Percentiles rank a stretch among this genome's conserved stretches.
Conservation (phyloP, 2,329 filamentous ascomycete genomes). For the Penicillium sp. region DNA sequence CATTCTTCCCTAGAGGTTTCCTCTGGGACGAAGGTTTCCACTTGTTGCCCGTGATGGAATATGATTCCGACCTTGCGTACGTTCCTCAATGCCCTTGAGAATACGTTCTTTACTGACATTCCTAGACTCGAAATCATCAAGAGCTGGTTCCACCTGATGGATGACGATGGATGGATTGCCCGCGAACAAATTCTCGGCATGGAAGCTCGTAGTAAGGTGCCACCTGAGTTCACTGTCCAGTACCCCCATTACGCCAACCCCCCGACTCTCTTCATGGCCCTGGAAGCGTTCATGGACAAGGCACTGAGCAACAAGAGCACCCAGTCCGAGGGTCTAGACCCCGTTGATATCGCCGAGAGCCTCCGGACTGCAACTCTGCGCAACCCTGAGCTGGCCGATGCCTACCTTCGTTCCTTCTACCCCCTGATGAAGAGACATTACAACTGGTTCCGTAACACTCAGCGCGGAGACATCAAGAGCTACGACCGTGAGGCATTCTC, state of each 20-base stretch:
- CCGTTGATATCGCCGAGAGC: constrained; percentile 38
- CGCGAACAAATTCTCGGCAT: constrained; percentile 91
- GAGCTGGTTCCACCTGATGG: constrained; percentile 95
- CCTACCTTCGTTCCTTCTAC: constrained; percentile 75
- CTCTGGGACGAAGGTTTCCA: constrained; percentile 99
- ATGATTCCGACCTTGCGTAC: constrained; percentile 82
- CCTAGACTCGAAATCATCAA: constrained; percentile 73
- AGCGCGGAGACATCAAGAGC: constrained; percentile 82
- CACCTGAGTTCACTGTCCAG: constrained; percentile 86
- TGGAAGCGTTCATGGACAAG: constrained; percentile 81
- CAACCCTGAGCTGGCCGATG: constrained; percentile 64
- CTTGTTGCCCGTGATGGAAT: constrained; percentile 84
- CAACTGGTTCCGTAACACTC: constrained; percentile 91
- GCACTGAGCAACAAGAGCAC: constrained; percentile 53
- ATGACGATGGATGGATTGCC: constrained; percentile 95
- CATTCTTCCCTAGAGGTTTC: constrained; percentile 96
- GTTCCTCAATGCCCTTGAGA: constrained; percentile 21
- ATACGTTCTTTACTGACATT: constrained; percentile 8
- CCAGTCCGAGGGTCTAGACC: constrained; percentile 24
- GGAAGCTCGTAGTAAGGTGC: constrained; percentile 94
- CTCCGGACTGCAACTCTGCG: constrained; percentile 66
- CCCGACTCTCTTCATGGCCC: constrained; percentile 85
- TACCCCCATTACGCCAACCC: constrained; percentile 98
- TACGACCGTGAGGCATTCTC: constrained; percentile 90
- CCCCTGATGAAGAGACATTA: constrained; percentile 87